Evolutionary conservation across 352 stramenopile species (phyloP).

Genomic region (Phytopythium litorale): DNA sequence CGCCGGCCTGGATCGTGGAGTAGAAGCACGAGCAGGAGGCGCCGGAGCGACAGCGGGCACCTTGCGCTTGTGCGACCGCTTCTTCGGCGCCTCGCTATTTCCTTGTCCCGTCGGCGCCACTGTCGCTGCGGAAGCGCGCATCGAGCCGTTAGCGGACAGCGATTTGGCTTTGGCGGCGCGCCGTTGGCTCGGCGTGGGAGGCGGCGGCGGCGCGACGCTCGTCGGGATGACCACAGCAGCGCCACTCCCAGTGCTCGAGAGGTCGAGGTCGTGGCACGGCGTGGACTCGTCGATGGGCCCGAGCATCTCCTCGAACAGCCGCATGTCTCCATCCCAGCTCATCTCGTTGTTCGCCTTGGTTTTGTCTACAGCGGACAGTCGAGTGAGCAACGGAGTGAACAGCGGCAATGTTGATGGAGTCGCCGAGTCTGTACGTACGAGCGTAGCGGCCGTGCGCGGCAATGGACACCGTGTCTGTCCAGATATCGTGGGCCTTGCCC

Average conservation of each 20-base stretch:
- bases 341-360: constrained; percentile 20
- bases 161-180: constrained; percentile 1
- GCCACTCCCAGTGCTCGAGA: background rate
- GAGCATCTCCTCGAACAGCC: constrained; percentile 50
- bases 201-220: constrained; percentile 2
- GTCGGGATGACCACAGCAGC: background rate
- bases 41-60: background rate
- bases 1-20: background rate
- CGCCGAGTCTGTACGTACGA: constrained; percentile 25
- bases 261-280: constrained; percentile 4
- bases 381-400: background rate
- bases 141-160: background rate
- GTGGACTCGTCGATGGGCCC: constrained; percentile 20
- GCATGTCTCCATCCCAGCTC: constrained; percentile 55
- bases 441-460: constrained; percentile 46
- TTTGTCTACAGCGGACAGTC: constrained; percentile 11
- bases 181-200: background rate
- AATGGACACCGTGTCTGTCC: constrained; percentile 70
- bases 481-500: constrained; percentile 61
- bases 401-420: background rate
- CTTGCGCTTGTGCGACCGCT: background rate
- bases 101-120: background rate
- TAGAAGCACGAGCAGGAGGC: background rate
- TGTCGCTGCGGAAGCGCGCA: background rate
- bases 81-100: background rate